Evolutionary conservation across 208 protist genomes (phyloP).

Genomic region (Giardia muris): DNA sequence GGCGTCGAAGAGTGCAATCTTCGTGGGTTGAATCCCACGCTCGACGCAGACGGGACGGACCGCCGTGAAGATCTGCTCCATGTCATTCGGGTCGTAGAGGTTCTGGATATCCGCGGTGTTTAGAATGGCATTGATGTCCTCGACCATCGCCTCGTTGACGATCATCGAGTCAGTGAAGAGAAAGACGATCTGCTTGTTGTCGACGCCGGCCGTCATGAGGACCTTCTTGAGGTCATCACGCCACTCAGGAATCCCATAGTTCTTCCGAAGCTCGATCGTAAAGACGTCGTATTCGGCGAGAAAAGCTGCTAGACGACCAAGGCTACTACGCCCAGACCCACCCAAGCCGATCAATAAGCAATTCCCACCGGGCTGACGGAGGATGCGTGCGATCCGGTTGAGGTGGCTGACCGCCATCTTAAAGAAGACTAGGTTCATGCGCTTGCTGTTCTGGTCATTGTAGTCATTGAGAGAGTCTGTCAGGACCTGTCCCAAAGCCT

Average conservation of each 20-base stretch:
- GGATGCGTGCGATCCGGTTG: slow-evolving; percentile 72
- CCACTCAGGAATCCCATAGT: slow-evolving; percentile 67
- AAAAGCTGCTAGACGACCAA: slow-evolving; percentile 61
- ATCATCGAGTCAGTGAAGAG: slow-evolving; percentile 90
- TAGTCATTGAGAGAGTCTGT: slow-evolving; percentile 76
- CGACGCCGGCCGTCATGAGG: slow-evolving; percentile 63
- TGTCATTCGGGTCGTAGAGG: slow-evolving; percentile 82
- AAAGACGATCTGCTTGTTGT: slow-evolving; percentile 76
- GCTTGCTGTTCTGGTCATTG: slow-evolving; percentile 60
- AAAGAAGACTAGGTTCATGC: slow-evolving; percentile 71
- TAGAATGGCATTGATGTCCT: slow-evolving; percentile 96
- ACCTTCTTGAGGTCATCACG: slow-evolving; percentile 86
- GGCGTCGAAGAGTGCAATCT: background rate
- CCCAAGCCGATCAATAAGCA: slow-evolving; percentile 86
- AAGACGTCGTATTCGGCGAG: slow-evolving; percentile 68
- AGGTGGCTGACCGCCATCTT: slow-evolving; percentile 60
- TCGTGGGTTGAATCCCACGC: background rate
- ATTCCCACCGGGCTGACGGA: slow-evolving; percentile 77
- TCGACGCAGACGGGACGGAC: background rate
- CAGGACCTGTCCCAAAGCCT: slow-evolving; percentile 54
- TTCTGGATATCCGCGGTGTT: slow-evolving; percentile 84
- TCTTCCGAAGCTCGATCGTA: slow-evolving; percentile 77
- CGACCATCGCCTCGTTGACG: slow-evolving; percentile 82
- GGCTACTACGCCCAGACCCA: slow-evolving; percentile 69
- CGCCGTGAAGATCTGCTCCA: slow-evolving; percentile 64